phyloP scores from a whole-genome alignment of 495 filamentous ascomycete species.

The Zalerion maritima region DNA sequence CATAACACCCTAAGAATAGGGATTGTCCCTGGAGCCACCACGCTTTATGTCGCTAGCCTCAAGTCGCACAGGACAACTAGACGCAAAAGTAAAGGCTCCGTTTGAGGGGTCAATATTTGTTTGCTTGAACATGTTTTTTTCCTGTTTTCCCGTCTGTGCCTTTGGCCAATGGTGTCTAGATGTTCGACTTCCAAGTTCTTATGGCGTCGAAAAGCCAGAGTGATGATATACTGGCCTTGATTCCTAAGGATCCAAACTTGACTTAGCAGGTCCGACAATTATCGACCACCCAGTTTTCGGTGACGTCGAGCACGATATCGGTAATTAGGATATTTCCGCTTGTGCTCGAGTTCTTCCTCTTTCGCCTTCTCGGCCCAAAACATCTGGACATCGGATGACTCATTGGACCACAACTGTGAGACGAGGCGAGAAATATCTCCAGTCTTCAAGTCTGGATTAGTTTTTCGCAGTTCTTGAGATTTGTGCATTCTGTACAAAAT shows the following conservation, averaged over 20 bases:
- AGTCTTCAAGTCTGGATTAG: constrained; percentile 9
- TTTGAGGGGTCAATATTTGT: too few relatives aligned
- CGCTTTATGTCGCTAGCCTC: too few relatives aligned
- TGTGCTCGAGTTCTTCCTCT: not conserved
- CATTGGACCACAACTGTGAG: not conserved
- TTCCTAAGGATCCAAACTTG: not conserved
- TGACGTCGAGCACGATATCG: not conserved
- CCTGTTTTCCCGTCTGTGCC: too few relatives aligned
- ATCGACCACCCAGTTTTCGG: not conserved
- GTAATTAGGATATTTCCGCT: constrained; percentile 2
- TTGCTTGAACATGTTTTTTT: not conserved
- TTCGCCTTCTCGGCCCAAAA: constrained; percentile 1
- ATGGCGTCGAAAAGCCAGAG: not conserved
- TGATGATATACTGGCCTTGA: not conserved
- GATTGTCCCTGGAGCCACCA: too few relatives aligned
- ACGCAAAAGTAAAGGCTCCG: constrained; percentile 4
- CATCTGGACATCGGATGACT: not conserved
- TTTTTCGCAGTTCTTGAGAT: constrained; percentile 4
- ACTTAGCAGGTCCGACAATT: not conserved
- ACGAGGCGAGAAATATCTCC: not conserved
- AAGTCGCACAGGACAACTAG: too few relatives aligned
- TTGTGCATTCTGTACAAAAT: constrained; percentile 12
- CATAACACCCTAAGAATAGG: too few relatives aligned
- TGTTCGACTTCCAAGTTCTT: not conserved
- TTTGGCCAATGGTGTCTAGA: too few relatives aligned